Base-by-base conservation (phyloP, 2,329 filamentous ascomycete genomes). In the Aspergillus ochraceus region DNA sequence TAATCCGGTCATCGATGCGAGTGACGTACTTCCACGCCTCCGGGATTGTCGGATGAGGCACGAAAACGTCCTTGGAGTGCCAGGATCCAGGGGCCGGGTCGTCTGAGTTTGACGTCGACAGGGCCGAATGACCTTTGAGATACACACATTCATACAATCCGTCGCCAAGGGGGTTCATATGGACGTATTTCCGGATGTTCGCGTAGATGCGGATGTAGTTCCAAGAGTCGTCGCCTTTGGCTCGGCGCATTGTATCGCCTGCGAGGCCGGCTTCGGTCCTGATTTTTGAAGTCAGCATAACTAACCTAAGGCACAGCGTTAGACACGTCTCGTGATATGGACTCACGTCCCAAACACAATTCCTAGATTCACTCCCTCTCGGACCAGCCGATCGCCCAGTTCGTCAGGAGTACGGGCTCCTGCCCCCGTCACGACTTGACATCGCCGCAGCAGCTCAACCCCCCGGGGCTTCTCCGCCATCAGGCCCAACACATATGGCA, bases 1-100 rank as follows among this genome's bases (percentile, higher is more conserved):
- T 47, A 17, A 63, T 57, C 8, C 60, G 56, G n/a, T 64, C 55
- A 36, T 63, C 55, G 20, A 73, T 68, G 50, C 74, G 69, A 0
- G 57, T 53, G 0, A 32, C 49, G n/a, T 62, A 54, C 1, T 69
- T 63, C 3, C 69, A 57, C 6, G 66, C 60, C 26, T 69, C 75
- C 3, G 49, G 47, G 26, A 55, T 42, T 6, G 14, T 49, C 2
- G 55, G 50, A 49, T 58, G 56, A 9, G 17, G 51, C 9, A 42
- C 12, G 45, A 58, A 58, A 45, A 53, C 24, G 24, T 58, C 56
- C 10, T 32, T 46, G 2, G 56, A 49, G 10, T 49, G n/a, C n/a
- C 26, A 58, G 9, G 51, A 54, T 12, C 51, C 51, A 24, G 17
- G 29, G 14, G 51, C 17, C 4, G 24, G 46, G 19, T 46, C 36